A percentile compares a stretch with the other conserved stretches of the same genome.
phyloP scores from a whole-genome alignment of 805 yeast species.

The Cyberlindnera americana region DNA sequence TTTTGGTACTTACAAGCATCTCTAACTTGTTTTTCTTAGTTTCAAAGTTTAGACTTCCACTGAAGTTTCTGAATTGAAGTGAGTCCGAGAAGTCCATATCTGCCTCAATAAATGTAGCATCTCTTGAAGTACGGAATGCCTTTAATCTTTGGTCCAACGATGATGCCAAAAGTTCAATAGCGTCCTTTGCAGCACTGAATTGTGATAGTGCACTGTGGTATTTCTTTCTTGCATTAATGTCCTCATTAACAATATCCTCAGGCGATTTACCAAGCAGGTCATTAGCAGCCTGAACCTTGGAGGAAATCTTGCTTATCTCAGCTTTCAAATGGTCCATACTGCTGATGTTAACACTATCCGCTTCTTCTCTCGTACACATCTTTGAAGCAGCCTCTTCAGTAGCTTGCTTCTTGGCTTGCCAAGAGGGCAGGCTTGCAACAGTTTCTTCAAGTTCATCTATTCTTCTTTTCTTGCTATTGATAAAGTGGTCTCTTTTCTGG shows the following conservation, averaged over 20 bases:
- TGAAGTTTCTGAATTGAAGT: conserved; percentile 62
- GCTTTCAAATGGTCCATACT: conserved; percentile 44
- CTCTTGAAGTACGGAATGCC: conserved; percentile 38
- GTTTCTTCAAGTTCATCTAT: conserved; percentile 22
- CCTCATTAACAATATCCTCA: conserved; percentile 50
- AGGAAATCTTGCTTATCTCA: conserved; percentile 45
- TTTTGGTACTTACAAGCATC: conserved; percentile 59
- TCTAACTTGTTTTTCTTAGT: conserved; percentile 46
- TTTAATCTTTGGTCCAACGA: conserved; percentile 43
- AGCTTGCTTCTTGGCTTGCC: conserved; percentile 16
- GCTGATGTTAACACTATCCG: conserved; percentile 37
- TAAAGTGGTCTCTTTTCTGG: conserved; percentile 16
- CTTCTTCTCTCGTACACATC: conserved; percentile 47
- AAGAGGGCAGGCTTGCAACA: conserved; percentile 18
- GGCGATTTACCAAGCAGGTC: conserved; percentile 49
- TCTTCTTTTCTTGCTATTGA: conserved; percentile 16
- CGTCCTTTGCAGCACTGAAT: conserved; percentile 33
- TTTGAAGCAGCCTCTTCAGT: conserved; percentile 31
- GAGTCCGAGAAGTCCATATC: conserved; percentile 56
- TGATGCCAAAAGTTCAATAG: conserved; percentile 30
- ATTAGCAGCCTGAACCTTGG: conserved; percentile 50
- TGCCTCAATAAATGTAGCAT: conserved; percentile 44
- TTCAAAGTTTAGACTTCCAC: conserved; percentile 68
- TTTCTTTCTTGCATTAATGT: conserved; percentile 40
- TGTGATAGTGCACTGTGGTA: conserved; percentile 41